These are phyloP conservation scores for Penicillium cosmopolitanum DNA, from an alignment of 495 filamentous ascomycete genomes.

Conservation along the genomic window DNA sequence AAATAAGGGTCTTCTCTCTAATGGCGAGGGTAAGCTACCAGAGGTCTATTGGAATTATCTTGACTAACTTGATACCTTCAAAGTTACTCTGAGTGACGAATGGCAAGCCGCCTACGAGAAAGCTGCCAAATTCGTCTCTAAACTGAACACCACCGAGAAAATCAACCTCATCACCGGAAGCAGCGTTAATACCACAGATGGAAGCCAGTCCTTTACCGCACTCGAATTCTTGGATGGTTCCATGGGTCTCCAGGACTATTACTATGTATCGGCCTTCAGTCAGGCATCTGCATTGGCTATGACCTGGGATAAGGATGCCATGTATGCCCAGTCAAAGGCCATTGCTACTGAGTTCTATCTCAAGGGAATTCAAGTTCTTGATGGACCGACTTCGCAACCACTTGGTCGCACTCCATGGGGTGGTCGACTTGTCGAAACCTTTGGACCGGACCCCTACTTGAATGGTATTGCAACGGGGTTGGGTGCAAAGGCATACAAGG, in stretches of 20 bases:
- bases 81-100: conserved; percentile 39
- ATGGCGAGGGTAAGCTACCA: not conserved
- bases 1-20: not conserved
- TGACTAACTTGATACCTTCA: not conserved
- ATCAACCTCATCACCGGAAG: conserved; percentile 82
- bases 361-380: conserved; percentile 55
- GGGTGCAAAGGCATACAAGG: conserved; percentile 65
- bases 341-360: conserved; percentile 55
- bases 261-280: conserved; percentile 63
- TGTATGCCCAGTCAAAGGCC: conserved; percentile 57
- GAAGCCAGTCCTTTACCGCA: conserved; percentile 14
- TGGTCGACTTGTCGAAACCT: conserved; percentile 44
- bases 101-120: conserved; percentile 78
- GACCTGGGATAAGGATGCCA: conserved; percentile 58
- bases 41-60: not conserved
- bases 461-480: conserved; percentile 55
- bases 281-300: conserved; percentile 60
- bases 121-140: conserved; percentile 71
- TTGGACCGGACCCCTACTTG: conserved; percentile 55
- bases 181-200: conserved; percentile 50
- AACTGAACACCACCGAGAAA: conserved; percentile 81
- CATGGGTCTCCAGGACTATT: conserved; percentile 71
- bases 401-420: conserved; percentile 71
- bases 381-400: conserved; percentile 68
- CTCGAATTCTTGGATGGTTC: conserved; percentile 29